Evolutionary conservation across 2,329 filamentous ascomycete genomes (phyloP), one percentile per base, ranked within the genome.

Genomic region (Stachybotrys elegans): DNA sequence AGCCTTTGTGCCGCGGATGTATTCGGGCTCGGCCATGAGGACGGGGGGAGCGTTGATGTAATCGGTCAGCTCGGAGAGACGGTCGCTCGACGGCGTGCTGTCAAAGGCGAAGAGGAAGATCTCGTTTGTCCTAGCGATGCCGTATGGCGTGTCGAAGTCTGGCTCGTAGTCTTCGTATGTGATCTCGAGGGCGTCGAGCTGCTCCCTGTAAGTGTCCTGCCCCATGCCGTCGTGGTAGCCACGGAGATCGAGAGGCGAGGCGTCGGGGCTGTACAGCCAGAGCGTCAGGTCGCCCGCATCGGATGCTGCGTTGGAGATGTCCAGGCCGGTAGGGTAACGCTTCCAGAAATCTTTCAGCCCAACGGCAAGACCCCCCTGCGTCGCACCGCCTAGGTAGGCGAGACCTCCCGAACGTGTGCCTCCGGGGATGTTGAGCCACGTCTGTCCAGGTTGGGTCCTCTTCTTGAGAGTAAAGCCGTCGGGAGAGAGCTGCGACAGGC

Each of bases 281-380:
- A 81, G 46, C 0, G 78, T 83, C 11, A 83, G 63, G 5, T 69
- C 63, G 1, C 77, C 78, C 2, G 58, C 54, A 37, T 79, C 72
- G 0, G 66, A 64, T 0, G 68, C 69, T 0, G 77, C 73, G 41
- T 76, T 69, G 0, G 67, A 60, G 11, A 83, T 69, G 37, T 83
- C 79, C 5, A 83, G 58, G 4, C 74, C 70, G 0, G 76, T 78
- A 0, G 80, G 80, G 49, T 79, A 81, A 14, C 75, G 69, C 62
- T 83, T 77, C 80, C 80, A 83, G 56, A 83, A 83, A 51, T 83
- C 72, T 3, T 74, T 71, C 38, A 80, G 66, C 1, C 76, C 78
- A 5, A 83, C 57, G 1, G 75, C 79, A 2, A 84, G 64, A 12
- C 80, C 80, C n/a, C 80, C 80, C 4, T 63, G 59, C 0, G 68